Evolutionary conservation across 371 early-diverging fungal species (phyloP), one percentile per base, ranked within the genome.

Genomic region (Syncephalis plumigaleata): DNA sequence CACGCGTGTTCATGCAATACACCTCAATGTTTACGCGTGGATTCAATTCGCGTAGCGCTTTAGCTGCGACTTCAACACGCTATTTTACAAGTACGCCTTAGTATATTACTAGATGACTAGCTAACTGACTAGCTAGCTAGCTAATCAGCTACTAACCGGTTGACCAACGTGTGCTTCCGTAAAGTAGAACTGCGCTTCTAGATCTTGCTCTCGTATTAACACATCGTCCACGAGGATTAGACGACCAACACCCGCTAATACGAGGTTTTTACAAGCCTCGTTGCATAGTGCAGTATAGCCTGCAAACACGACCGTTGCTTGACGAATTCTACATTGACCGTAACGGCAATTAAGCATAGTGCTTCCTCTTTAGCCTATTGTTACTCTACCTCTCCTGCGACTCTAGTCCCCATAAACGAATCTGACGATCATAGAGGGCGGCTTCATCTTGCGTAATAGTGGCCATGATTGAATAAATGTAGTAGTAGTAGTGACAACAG

Each of bases 341-440:
- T 48, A 22, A 21, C 7, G 5, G 9, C 9, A 37, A 39, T 3
- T 0, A 8, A 20, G 16, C 20, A 40, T 15, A 11, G 52, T 38
- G 55, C 51, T 21, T 18, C 38, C 42, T 5, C 23, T 2, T 42
- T 20, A 9, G 2, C 15, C n/a, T 20, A 16, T 39, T 25, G 20
- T 27, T 59, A 21, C 26, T 21, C 55, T 68, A 82, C 87, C 81
- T 65, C 58, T 77, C 73, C 55, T 94, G 94, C 8, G 91, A 87
- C 45, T 89, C 91, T 49, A 89, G 54, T 8, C 94, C 94, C 93
- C 93, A 94, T 17, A 94, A 66, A 27, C 94, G 73, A 55, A 94
- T 92, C 67, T 94, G 94, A 16, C 94, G 73, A 66, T 94, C 94
- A 50, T 94, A 94, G 20, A 92, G 73, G 18, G 79, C 83, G 11